phyloP scores from a whole-genome alignment of 257 asterid species.

The Osmanthus fragrans region DNA sequence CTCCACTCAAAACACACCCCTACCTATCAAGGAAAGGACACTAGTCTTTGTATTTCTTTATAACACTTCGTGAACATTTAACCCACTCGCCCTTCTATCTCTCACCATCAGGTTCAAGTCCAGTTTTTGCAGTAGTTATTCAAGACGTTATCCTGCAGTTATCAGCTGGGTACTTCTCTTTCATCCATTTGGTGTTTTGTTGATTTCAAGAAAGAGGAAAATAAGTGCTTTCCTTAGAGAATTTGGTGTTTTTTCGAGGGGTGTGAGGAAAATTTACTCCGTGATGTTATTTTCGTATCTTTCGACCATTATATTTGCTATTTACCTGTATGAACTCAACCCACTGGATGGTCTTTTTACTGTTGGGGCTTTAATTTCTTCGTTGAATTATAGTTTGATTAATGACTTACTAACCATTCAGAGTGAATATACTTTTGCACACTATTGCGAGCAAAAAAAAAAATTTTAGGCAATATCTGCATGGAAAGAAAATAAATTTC shows the following conservation, averaged over 20 bases:
- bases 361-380: neutral
- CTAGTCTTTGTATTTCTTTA: constrained; percentile 24
- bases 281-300: no score
- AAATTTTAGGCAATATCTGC: no score
- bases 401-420: neutral
- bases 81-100: constrained; percentile 24
- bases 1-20: constrained; percentile 79
- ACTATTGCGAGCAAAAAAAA: no score
- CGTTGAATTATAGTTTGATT: neutral
- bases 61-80: constrained; percentile 6
- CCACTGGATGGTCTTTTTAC: neutral
- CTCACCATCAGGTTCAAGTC: constrained; percentile 16
- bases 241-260: neutral
- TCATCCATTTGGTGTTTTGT: neutral
- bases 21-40: constrained; percentile 74
- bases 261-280: neutral
- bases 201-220: neutral
- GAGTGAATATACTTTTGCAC: neutral
- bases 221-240: neutral
- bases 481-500: no score
- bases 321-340: neutral
- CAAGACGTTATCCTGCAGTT: constrained; percentile 19
- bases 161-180: constrained; percentile 18
- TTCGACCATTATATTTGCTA: neutral
- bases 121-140: constrained; percentile 11